Evolutionary conservation across 306 rosid genomes (phyloP), one percentile per base, ranked within the genome.

Genomic region (Pachyrhizus erosus): DNA sequence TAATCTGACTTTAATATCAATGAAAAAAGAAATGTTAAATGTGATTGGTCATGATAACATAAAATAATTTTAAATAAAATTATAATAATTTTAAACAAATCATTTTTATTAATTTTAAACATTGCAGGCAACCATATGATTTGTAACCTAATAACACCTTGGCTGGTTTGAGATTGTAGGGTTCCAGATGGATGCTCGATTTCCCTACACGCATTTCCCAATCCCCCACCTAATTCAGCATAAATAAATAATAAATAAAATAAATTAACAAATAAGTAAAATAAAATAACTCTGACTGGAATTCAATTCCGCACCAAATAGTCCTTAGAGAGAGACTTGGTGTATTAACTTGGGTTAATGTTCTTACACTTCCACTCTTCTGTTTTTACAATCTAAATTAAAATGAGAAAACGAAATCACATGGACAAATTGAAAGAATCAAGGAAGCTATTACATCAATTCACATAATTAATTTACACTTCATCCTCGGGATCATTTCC

Each of bases 381-480:
- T 46, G 15, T 3, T 70, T 70, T 49, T 24, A 27, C 80, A 62
- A 72, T 72, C 62, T 61, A 61, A 69, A 14, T 55, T 48, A 40
- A n/a, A 48, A 46, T 24, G 21, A 70, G 42, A 70, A 54, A 70
- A 54, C 7, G 18, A 66, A 71, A 61, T 11, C 33, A 11, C 40
- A 76, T 71, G 58, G 24, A 26, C 49, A 71, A 65, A 27, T 71
- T 18, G 17, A 66, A 15, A 42, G 37, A 83, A 72, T 70, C 55
- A 49, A 43, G 46, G 55, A 76, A n/a, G 18, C 61, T 71, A 46
- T 34, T 61, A 48, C 74, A 75, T 58, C 33, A 67, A 48, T 37
- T 70, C 48, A 39, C 71, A 52, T 23, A 76, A 14, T 48, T 70
- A 75, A 24, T 85, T 75, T 80, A 75, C 82, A 69, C 24, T 43